A percentile compares a stretch with the other conserved stretches of the same genome.
phyloP scores from a whole-genome alignment of 345 rosid genomes.

The Pugionium dolabratum region DNA sequence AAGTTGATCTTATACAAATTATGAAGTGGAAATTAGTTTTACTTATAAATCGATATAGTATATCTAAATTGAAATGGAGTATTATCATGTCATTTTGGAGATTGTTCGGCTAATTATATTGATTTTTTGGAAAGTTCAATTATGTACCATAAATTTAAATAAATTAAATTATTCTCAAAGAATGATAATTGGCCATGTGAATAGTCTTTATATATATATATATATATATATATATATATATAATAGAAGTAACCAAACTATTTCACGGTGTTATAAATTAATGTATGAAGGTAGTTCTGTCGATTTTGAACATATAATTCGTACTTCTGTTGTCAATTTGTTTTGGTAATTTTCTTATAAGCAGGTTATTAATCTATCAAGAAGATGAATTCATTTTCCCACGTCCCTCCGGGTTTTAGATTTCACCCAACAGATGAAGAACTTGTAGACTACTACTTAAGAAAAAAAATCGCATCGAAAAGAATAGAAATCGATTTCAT shows the following conservation, averaged over 20 bases:
- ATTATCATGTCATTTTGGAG: no score
- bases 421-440: constrained; percentile 88
- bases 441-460: constrained; percentile 78
- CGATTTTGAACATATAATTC: background rate
- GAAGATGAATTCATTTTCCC: constrained; percentile 66
- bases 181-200: constrained; percentile 5
- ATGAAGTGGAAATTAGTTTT: no score
- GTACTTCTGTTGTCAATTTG: background rate
- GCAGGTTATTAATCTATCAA: constrained; percentile 40
- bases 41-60: no score
- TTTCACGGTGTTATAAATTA: background rate
- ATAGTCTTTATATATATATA: background rate
- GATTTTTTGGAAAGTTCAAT: no score
- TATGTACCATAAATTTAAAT: no score
- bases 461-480: constrained; percentile 72
- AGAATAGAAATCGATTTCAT: constrained; percentile 75
- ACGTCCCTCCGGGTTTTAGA: constrained; percentile 84
- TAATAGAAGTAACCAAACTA: constrained; percentile 1
- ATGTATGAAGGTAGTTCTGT: background rate
- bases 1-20: no score
- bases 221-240: background rate
- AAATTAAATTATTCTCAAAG: background rate
- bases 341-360: constrained; percentile 1
- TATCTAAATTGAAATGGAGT: no score
- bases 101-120: no score